Percentiles rank a stretch among this genome's conserved stretches.
These are phyloP conservation scores for Populus davidiana DNA, from an alignment of 345 rosid genomes.

Conservation along the genomic window DNA sequence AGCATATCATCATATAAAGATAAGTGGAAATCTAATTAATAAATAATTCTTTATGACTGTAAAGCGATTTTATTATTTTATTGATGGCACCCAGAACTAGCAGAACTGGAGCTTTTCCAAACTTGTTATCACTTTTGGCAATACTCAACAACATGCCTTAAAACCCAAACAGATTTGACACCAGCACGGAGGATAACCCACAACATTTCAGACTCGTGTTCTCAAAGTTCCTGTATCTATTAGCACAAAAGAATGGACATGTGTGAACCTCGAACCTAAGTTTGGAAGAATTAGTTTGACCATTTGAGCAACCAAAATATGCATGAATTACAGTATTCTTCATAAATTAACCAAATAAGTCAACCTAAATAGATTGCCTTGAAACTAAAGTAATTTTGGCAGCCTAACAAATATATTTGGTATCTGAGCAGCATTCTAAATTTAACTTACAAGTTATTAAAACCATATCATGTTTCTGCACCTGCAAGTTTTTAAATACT, in stretches of 20 bases:
- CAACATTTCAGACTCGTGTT: not conserved
- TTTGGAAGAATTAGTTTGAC: not conserved
- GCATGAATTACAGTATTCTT: not conserved
- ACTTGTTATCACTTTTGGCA: not conserved
- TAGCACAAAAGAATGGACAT: not conserved
- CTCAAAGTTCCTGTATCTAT: conserved; percentile 4
- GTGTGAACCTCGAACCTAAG: not conserved
- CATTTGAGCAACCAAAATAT: not conserved
- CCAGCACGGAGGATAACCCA: not conserved
- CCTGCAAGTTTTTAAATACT: not conserved
- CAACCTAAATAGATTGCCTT: not conserved
- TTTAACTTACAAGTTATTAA: not conserved
- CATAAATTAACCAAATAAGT: not conserved
- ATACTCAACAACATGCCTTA: not conserved
- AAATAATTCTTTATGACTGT: not conserved
- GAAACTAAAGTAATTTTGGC: not conserved
- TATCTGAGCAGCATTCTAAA: not conserved
- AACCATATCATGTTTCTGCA: not conserved
- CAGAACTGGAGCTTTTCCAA: not conserved
- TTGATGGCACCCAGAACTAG: not conserved
- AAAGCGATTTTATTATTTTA: not conserved
- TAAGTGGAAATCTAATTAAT: not conserved
- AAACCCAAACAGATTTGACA: not conserved
- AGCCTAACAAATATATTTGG: not conserved
- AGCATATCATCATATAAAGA: not conserved